Base-by-base conservation (phyloP, 306 rosid species). In the Prinsepia uniflora region DNA sequence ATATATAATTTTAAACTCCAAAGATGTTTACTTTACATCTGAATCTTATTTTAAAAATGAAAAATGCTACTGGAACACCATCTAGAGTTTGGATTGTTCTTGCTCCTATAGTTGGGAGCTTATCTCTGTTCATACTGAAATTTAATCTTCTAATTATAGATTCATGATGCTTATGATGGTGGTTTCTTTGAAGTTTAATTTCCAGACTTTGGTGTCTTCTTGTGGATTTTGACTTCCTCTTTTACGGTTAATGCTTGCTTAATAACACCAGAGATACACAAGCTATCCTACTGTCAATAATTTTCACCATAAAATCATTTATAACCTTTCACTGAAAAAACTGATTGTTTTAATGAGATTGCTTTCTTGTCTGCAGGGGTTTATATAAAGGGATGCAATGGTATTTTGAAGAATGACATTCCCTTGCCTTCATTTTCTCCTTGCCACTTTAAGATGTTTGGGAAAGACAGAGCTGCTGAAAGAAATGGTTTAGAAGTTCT, bases 391-490 rank as follows among this genome's bases (percentile, higher is more conserved):
- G 84, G 81, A 70, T 81, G 83, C 62, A 68, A 80, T 72, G 45
- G 78, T 78, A 68, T 59, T 78, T 66, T 80, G 83, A 83, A 83
- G 79, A 85, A 77, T 59, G 81, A 53, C 49, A 77, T 79, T 75
- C 91, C 96, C 66, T 76, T 81, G 17, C 60, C 79, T 71, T 87
- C 90, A 41, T 84, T 93, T 69, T 84, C 75, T 83, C 98, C 91
- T 64, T 93, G 96, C 73, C 87, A 80, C 76, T 88, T 90, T 76
- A 87, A 85, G 80, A 70, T 71, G 67, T 53, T 36, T 48, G 80
- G 77, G 73, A 83, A 83, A 75, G 83, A 84, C 55, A 82, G 59
- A 63, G 54, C 70, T 79, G 60, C n/a, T 39, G 90, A 86, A 71
- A 88, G 86, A 72, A 85, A 83, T 85, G 89, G 83, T 72, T 63